phyloP scores from a whole-genome alignment of 2,329 filamentous ascomycete genomes.

The Pseudogymnoascus sp. region DNA sequence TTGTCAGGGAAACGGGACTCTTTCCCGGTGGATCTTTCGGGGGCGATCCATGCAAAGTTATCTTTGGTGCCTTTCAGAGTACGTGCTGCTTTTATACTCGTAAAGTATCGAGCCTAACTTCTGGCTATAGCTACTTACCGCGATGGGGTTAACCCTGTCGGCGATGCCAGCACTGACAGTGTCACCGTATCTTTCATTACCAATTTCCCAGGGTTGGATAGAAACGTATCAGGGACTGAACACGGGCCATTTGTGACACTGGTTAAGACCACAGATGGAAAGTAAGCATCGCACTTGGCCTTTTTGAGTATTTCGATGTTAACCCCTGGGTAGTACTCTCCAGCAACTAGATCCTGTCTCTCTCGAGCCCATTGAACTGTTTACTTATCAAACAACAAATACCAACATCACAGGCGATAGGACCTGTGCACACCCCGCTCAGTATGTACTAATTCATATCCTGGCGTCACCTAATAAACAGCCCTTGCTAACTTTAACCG shows the following conservation, averaged over 20 bases:
- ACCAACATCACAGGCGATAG: neutral
- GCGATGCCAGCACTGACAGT: neutral
- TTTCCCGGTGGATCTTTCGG: conserved; percentile 62
- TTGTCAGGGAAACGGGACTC: conserved; percentile 49
- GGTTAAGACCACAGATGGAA: neutral
- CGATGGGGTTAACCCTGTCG: neutral
- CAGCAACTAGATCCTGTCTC: neutral
- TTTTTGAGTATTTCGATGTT: neutral
- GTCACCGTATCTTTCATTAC: neutral
- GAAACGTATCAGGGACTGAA: conserved; percentile 1
- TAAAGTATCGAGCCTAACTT: neutral
- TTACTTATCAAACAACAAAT: neutral
- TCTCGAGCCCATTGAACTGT: neutral
- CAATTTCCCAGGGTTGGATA: neutral
- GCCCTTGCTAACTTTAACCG: conserved; percentile 57
- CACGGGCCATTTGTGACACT: neutral
- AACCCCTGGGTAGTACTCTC: neutral
- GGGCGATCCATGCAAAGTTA: conserved; percentile 65
- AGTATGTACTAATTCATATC: conserved; percentile 57
- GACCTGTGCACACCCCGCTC: conserved; percentile 63
- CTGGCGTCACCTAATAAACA: too few species aligned
- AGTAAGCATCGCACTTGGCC: neutral
- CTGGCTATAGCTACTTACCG: neutral
- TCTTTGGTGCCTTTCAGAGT: conserved; percentile 66
- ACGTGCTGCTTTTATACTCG: conserved; percentile 37